Conservation (phyloP, 2,329 filamentous ascomycete species). For the Penicillium polonicum region DNA sequence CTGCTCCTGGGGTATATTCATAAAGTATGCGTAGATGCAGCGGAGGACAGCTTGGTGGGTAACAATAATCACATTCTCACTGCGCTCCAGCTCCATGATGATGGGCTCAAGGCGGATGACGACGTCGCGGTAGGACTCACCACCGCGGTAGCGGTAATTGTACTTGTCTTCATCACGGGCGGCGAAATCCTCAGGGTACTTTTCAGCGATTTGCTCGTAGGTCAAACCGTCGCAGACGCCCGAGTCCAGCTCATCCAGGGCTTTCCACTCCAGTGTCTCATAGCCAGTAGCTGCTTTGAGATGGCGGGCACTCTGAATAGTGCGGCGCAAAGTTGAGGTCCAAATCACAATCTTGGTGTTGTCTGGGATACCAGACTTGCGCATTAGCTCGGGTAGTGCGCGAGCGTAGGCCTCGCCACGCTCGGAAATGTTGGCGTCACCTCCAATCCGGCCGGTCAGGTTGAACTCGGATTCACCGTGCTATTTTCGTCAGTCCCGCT, state of each 20-base stretch:
- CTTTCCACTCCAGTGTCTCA: slow-evolving; percentile 98
- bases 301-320: slow-evolving; percentile 85
- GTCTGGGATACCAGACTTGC: slow-evolving; percentile 75
- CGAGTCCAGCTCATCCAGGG: slow-evolving; percentile 92
- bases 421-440: slow-evolving; percentile 80
- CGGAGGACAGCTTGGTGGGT: slow-evolving; percentile 95
- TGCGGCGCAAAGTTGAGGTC: slow-evolving; percentile 76
- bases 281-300: slow-evolving; percentile 68
- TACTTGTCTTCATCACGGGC: slow-evolving; percentile 98
- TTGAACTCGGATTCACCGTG: slow-evolving; percentile 96
- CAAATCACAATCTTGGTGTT: slow-evolving; percentile 66
- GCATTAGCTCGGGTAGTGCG: slow-evolving; percentile 79
- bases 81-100: slow-evolving; percentile 97
- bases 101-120: slow-evolving; percentile 97
- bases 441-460: slow-evolving; percentile 84
- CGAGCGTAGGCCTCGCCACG: slow-evolving; percentile 85
- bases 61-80: slow-evolving; percentile 95
- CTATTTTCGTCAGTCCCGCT: slow-evolving; percentile 46
- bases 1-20: slow-evolving; percentile 90
- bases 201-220: slow-evolving; percentile 88
- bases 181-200: slow-evolving; percentile 90
- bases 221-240: slow-evolving; percentile 96
- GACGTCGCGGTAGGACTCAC: slow-evolving; percentile 93
- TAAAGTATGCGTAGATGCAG: slow-evolving; percentile 98
- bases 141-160: slow-evolving; percentile 97